A percentile compares a stretch with the other conserved stretches of the same genome.
Evolutionary conservation across 1,284 basidiomycete species (phyloP).

Genomic region (Hymenochaete sp.): DNA sequence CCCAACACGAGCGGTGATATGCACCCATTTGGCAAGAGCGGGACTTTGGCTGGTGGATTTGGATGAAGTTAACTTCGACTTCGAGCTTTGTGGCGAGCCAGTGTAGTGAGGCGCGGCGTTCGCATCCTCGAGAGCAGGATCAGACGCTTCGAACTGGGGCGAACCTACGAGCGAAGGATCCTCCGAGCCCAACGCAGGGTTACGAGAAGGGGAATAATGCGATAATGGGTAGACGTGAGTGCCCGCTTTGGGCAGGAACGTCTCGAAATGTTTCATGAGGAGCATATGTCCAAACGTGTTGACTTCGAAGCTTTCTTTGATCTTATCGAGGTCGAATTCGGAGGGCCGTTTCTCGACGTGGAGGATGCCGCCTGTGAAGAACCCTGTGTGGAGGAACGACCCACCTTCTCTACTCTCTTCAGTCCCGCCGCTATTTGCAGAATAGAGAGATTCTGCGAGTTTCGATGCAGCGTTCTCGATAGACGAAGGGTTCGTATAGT

Average conservation of each 20-base stretch:
- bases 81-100: too few relatives aligned
- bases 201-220: too few relatives aligned
- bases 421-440: too few relatives aligned
- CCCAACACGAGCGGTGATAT: slow-evolving; percentile 55
- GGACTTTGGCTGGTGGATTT: slow-evolving; percentile 11
- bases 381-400: slow-evolving; percentile 44
- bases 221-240: too few relatives aligned
- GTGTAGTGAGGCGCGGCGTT: too few relatives aligned
- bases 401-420: not conserved
- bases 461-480: slow-evolving; percentile 40
- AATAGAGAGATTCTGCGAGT: slow-evolving; percentile 31
- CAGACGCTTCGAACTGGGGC: too few relatives aligned
- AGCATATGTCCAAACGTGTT: slow-evolving; percentile 56
- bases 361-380: slow-evolving; percentile 49
- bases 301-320: slow-evolving; percentile 43
- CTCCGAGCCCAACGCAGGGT: too few relatives aligned
- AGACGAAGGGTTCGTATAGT: slow-evolving; percentile 43
- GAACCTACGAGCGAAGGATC: too few relatives aligned
- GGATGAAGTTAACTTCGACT: not conserved
- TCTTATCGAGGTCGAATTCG: slow-evolving; percentile 38
- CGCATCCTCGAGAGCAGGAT: too few relatives aligned
- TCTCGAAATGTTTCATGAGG: slow-evolving; percentile 53
- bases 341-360: slow-evolving; percentile 48
- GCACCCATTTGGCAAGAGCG: slow-evolving; percentile 44
- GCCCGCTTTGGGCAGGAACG: slow-evolving; percentile 38